A percentile compares a stretch with the other conserved stretches of the same genome.
These are phyloP conservation scores for Aspergillus heteromorphus DNA, from an alignment of 495 filamentous ascomycete genomes.

Conservation along the genomic window DNA sequence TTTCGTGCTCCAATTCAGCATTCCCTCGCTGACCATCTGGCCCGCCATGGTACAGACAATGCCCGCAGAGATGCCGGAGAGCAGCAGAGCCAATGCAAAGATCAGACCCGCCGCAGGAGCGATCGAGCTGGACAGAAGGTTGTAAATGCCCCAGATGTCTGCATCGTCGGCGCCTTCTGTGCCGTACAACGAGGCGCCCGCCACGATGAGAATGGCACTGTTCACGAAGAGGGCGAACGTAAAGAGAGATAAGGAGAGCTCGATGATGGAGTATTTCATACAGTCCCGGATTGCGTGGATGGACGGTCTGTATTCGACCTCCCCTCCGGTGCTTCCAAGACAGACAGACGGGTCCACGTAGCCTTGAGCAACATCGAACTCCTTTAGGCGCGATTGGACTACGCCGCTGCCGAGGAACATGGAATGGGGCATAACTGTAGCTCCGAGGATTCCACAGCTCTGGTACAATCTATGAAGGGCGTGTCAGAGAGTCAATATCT, in stretches of 20 bases:
- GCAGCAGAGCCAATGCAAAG: constrained; percentile 70
- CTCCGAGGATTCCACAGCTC: constrained; percentile 86
- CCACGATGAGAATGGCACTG: constrained; percentile 82
- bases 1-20: constrained; percentile 61
- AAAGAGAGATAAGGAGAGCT: constrained; percentile 72
- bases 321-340: constrained; percentile 37
- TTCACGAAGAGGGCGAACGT: constrained; percentile 95
- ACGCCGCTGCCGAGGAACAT: constrained; percentile 87
- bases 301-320: constrained; percentile 68
- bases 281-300: constrained; percentile 71
- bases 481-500: constrained; percentile 3
- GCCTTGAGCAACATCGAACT: constrained; percentile 65
- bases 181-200: constrained; percentile 68
- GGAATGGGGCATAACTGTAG: constrained; percentile 92
- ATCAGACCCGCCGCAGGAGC: constrained; percentile 68
- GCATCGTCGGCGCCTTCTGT: constrained; percentile 53
- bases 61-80: constrained; percentile 72
- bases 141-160: constrained; percentile 78
- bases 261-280: constrained; percentile 73
- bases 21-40: constrained; percentile 78
- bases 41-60: constrained; percentile 82
- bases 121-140: constrained; percentile 64
- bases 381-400: constrained; percentile 73
- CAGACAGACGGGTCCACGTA: constrained; percentile 42
- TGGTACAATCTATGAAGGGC: constrained; percentile 63